These are phyloP conservation scores for Calonectria hongkongensis DNA, from an alignment of 2,329 filamentous ascomycete genomes.

Conservation along the genomic window DNA sequence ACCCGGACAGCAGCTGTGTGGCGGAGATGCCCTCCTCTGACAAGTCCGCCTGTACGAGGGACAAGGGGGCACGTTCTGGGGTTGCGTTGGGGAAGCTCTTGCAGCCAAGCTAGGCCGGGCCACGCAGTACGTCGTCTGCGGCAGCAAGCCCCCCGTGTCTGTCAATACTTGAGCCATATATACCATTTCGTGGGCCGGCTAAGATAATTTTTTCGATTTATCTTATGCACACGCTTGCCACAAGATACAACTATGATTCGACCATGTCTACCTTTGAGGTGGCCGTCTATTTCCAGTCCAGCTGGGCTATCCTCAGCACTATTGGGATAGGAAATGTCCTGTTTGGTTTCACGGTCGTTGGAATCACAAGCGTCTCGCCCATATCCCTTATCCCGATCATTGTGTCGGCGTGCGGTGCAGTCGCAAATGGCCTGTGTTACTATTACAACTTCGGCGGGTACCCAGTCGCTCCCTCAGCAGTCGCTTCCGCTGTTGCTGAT, in stretches of 20 bases:
- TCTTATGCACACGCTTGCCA: conserved; percentile 15
- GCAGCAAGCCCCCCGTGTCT: not conserved
- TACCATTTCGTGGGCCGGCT: conserved; percentile 14
- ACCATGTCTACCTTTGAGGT: conserved; percentile 33
- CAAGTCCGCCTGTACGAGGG: conserved; percentile 15
- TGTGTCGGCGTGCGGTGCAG: conserved; percentile 59
- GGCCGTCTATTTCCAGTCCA: conserved; percentile 61
- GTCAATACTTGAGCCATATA: conserved; percentile 23
- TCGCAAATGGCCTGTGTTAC: conserved; percentile 64
- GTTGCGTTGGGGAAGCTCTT: not conserved
- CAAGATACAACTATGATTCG: conserved; percentile 17
- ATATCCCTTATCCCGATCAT: conserved; percentile 59
- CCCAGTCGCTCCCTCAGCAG: conserved; percentile 43
- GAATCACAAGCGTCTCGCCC: conserved; percentile 60
- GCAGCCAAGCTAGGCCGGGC: conserved; percentile 14
- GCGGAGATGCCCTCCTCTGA: conserved; percentile 3
- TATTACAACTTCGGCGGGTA: conserved; percentile 59
- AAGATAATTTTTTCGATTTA: not conserved
- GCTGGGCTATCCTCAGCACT: conserved; percentile 66
- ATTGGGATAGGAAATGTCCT: conserved; percentile 62
- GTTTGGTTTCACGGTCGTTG: conserved; percentile 60
- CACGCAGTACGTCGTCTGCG: not conserved
- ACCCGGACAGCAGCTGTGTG: conserved; percentile 7
- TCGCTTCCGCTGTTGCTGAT: conserved; percentile 62
- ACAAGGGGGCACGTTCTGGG: not conserved